These are phyloP conservation scores for Capsella bursapastoris DNA, from an alignment of 345 rosid genomes.

Conservation along the genomic window DNA sequence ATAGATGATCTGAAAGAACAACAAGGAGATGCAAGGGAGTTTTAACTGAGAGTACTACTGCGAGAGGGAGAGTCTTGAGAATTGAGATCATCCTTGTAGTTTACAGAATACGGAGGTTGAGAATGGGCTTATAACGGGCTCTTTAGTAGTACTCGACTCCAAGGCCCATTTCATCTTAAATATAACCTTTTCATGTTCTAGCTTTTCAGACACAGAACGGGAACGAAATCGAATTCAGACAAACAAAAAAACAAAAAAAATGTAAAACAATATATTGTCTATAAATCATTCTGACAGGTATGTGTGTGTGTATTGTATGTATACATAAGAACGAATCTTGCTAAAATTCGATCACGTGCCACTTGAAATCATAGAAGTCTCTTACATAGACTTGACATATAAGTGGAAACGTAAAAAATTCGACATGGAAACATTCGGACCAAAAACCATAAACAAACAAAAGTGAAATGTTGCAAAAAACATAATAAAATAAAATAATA, in stretches of 20 bases:
- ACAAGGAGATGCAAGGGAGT: conserved; percentile 19
- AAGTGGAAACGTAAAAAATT: conserved; percentile 31
- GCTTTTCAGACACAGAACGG: not conserved
- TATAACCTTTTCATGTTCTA: not conserved
- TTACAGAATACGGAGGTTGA: not conserved
- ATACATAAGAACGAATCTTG: not conserved
- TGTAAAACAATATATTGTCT: not conserved
- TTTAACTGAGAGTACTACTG: not conserved
- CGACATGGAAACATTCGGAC: conserved; percentile 34
- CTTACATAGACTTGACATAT: conserved; percentile 32
- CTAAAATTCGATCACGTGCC: conserved; percentile 27
- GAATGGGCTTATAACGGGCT: conserved; percentile 14
- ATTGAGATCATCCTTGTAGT: not conserved
- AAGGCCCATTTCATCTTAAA: not conserved
- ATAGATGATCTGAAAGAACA: conserved; percentile 41
- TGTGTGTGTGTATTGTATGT: not conserved
- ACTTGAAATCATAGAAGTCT: conserved; percentile 1
- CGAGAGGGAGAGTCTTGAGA: not conserved
- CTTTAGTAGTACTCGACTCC: not conserved
- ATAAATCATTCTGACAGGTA: not conserved
- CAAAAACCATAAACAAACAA: not conserved
- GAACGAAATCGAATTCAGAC: not conserved
- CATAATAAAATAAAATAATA: not conserved
- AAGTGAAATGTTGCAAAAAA: not conserved
- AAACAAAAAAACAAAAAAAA: not conserved